Evolutionary conservation across 1,284 basidiomycete genomes (phyloP).

Genomic region (Ustilago loliicola): DNA sequence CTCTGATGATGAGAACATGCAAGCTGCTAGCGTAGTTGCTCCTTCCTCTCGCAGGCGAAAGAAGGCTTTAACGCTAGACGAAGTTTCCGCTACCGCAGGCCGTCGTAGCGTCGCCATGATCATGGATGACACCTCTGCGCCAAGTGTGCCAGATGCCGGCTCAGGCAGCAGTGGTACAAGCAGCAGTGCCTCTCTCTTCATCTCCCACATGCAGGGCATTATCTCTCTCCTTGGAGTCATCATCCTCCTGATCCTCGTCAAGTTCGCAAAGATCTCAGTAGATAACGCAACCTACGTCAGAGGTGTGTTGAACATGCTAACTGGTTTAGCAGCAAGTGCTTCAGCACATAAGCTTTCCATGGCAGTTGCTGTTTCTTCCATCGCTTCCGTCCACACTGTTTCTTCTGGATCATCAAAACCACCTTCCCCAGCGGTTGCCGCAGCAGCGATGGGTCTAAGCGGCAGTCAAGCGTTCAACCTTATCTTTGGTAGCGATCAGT

Average conservation of each 20-base stretch:
- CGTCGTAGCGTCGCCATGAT: constrained; percentile 45
- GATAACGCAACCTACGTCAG: constrained; percentile 50
- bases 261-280: constrained; percentile 29
- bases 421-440: constrained; percentile 26
- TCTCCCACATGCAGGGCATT: constrained; percentile 43
- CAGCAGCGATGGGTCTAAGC: constrained; percentile 37
- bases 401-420: constrained; percentile 22
- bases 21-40: constrained; percentile 26
- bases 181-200: constrained; percentile 31
- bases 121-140: constrained; percentile 36
- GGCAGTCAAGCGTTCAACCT: constrained; percentile 44
- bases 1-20: constrained; percentile 21
- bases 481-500: constrained; percentile 47
- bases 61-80: constrained; percentile 23
- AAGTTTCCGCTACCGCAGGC: constrained; percentile 31
- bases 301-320: constrained; percentile 52
- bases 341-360: constrained; percentile 52
- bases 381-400: constrained; percentile 21
- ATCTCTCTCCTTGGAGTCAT: constrained; percentile 47
- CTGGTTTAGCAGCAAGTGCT: constrained; percentile 39
- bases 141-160: background rate
- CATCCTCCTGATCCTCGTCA: constrained; percentile 47
- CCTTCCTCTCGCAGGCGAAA: background rate
- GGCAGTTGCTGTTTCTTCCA: constrained; percentile 43
- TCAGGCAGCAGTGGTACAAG: background rate